A percentile compares a stretch with the other conserved stretches of the same genome.
phyloP scores from a whole-genome alignment of 192 early-diverging fungal genomes.

The Rhizoclosmatium globosum region DNA sequence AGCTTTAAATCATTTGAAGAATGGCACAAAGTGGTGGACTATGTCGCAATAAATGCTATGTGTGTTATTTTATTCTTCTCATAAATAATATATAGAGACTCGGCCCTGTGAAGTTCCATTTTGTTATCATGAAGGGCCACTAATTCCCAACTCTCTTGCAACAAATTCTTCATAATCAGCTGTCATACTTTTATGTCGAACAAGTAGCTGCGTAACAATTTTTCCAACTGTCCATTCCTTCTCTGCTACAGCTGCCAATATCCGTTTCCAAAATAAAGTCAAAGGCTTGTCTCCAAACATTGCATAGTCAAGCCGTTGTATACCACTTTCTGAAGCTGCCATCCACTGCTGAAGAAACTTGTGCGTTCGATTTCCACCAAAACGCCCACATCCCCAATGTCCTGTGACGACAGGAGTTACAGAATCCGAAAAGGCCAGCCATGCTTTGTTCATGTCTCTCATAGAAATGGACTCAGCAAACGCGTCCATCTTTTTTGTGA shows the following conservation, averaged over 20 bases:
- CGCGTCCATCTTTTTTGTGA: slow-evolving; percentile 13
- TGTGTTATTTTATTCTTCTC: too few relatives aligned
- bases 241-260: background rate
- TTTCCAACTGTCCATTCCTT: background rate
- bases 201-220: background rate
- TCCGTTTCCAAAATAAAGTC: background rate
- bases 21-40: slow-evolving; percentile 30
- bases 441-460: slow-evolving; percentile 40
- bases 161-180: background rate
- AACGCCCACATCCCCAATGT: slow-evolving; percentile 47
- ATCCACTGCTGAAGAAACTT: slow-evolving; percentile 41
- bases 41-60: background rate
- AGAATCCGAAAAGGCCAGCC: slow-evolving; percentile 18
- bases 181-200: background rate
- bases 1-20: slow-evolving; percentile 22
- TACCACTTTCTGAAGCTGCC: slow-evolving; percentile 23
- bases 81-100: too few relatives aligned
- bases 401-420: slow-evolving; percentile 28
- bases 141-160: background rate
- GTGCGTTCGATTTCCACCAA: slow-evolving; percentile 45
- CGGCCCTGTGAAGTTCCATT: too few relatives aligned
- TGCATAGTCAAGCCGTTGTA: slow-evolving; percentile 31
- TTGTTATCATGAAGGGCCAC: too few relatives aligned
- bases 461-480: background rate
- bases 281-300: slow-evolving; percentile 37